phyloP scores from a whole-genome alignment of 2,329 filamentous ascomycete species.

The Onygenales sp. region DNA sequence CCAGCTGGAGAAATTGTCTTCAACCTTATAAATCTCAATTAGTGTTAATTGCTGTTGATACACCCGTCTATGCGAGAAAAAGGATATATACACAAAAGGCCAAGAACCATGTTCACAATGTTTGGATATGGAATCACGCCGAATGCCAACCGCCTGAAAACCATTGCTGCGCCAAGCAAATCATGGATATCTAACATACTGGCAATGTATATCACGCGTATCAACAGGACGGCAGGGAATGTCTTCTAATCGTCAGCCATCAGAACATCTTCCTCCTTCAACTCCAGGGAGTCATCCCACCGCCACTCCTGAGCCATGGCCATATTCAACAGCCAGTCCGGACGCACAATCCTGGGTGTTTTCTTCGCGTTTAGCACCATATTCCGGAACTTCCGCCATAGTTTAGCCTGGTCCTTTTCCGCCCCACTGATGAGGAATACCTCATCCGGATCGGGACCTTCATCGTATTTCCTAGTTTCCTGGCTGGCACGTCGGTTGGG shows the following conservation, averaged over 20 bases:
- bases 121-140: no score
- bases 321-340: constrained; percentile 84
- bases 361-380: constrained; percentile 72
- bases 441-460: constrained; percentile 56
- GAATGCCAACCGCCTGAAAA: no score
- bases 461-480: constrained; percentile 24
- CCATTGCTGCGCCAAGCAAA: background rate
- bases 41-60: no score
- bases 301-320: constrained; percentile 77
- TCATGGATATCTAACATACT: background rate
- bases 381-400: constrained; percentile 73
- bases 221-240: background rate
- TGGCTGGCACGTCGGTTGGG: constrained; percentile 45
- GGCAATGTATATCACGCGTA: background rate
- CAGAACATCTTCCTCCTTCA: constrained; percentile 23
- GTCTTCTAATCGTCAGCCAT: constrained; percentile 14
- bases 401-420: constrained; percentile 54
- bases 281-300: constrained; percentile 54
- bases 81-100: no score
- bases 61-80: no score
- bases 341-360: constrained; percentile 67
- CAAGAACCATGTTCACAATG: no score
- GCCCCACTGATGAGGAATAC: constrained; percentile 74
- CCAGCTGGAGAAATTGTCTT: no score
- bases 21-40: no score